A percentile compares a stretch with the other conserved stretches of the same genome.
Conservation (phyloP, 2,329 filamentous ascomycete species). For the Aspergillus eucalypticola region DNA sequence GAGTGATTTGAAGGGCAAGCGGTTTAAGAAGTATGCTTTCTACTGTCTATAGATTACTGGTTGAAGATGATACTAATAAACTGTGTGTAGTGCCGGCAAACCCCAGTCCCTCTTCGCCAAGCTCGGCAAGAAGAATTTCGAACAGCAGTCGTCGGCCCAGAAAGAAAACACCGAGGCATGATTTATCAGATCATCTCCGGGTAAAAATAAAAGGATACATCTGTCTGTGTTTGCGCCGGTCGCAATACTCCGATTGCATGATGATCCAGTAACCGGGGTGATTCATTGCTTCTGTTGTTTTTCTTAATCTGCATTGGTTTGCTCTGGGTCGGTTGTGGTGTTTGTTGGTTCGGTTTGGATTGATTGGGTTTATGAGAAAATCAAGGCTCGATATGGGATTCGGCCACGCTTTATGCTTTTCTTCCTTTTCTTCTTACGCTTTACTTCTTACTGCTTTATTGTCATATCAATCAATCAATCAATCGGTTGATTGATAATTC, state of each 20-base stretch:
- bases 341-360: background rate
- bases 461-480: no score
- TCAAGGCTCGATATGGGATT: background rate
- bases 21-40: slow-evolving; percentile 47
- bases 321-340: no score
- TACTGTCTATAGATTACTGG: background rate
- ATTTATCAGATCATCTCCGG: no score
- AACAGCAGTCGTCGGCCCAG: slow-evolving; percentile 39
- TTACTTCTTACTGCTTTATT: no score
- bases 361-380: background rate
- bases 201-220: no score
- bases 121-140: slow-evolving; percentile 47
- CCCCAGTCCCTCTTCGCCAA: slow-evolving; percentile 51
- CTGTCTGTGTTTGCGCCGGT: slow-evolving; percentile 4
- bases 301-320: slow-evolving; percentile 12
- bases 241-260: background rate
- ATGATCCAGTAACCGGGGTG: no score
- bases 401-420: background rate
- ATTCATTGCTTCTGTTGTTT: background rate
- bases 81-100: slow-evolving; percentile 36
- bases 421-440: background rate
- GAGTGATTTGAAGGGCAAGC: slow-evolving; percentile 52
- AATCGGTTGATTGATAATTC: no score
- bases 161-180: slow-evolving; percentile 6
- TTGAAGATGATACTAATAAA: no score